Base-by-base conservation (phyloP, 2,329 filamentous ascomycete species). In the Pseudocercospora pini-densiflorae region DNA sequence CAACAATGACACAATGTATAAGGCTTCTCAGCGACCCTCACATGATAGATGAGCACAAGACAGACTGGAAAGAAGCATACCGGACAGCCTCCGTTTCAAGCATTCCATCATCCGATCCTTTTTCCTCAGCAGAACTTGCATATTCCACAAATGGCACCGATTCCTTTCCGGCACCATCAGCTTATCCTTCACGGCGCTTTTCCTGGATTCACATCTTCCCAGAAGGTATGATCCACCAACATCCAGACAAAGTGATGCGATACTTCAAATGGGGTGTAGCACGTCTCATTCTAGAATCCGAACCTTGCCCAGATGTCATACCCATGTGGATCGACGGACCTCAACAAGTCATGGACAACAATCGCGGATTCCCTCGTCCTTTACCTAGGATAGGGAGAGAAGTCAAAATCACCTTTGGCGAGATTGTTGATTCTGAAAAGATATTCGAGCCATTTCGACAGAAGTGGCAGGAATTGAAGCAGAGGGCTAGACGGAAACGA, bases 251-350 rank as follows among this genome's bases (percentile, higher is more conserved):
- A 73, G 88, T 90, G 7, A 90, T 98, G 84, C 91, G 95, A 31
- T 99, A 99, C 81, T 98, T 98, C 87, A 97, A 97, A 82, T 99
- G 95, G 95, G 95, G 95, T 0, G 85, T 98, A 1, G 93, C 94
- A 6, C 88, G 95, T 1, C 85, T 98, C 65, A 95, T 99, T 65
- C 87, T 99, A 55, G 95, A 99, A 79, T 88, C 90, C 55, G 91
- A 94, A 58, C 92, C 93, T 2, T 89, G 92, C 68, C 95, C 95
- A 0, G 92, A 96, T 72, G 87, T 99, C 21, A 87, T 99, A 40
- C 93, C 95, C 51, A 94, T 99, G 81, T 99, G 96, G 84, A 90
- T 98, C 59, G 92, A 97, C 74, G 95, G 95, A 29, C 91, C 92
- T 16, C 91, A 97, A 76, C 81, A 90, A 66, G 85, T 97, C 72